These are phyloP conservation scores for Tulasnella sp. DNA, from an alignment of 768 basidiomycete genomes.

Conservation along the genomic window DNA sequence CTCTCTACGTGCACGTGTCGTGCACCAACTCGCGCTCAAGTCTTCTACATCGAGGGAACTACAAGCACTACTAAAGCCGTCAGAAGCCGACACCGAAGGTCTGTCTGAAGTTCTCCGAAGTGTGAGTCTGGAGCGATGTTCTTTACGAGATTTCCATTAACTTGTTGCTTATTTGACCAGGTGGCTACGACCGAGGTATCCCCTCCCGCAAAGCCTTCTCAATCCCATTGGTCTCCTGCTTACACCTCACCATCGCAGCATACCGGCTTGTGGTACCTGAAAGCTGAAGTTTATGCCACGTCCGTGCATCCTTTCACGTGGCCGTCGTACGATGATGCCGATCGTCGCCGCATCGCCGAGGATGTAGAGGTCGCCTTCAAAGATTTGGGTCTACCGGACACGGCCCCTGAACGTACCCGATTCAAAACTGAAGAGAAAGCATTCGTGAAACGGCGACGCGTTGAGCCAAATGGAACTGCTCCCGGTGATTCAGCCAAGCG, in stretches of 20 bases:
- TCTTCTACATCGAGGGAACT: slow-evolving; percentile 7
- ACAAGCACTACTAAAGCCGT: not conserved
- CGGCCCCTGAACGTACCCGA: slow-evolving; percentile 1
- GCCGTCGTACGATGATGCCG: slow-evolving; percentile 4
- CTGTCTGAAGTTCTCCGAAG: slow-evolving; percentile 11
- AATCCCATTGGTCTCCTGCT: not conserved
- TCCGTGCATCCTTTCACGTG: slow-evolving; percentile 14
- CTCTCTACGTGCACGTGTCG: slow-evolving; percentile 2
- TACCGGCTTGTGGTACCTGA: slow-evolving; percentile 6
- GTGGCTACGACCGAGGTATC: not conserved
- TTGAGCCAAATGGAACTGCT: not conserved
- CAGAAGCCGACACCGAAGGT: not conserved
- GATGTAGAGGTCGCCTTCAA: slow-evolving; percentile 5
- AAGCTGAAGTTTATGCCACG: not conserved
- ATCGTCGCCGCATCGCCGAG: slow-evolving; percentile 8
- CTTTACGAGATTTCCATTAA: no score
- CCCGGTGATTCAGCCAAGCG: not conserved
- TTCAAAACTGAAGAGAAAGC: not conserved
- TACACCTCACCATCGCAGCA: not conserved
- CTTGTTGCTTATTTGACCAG: not conserved
- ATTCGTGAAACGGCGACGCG: not conserved
- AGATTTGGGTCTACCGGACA: not conserved
- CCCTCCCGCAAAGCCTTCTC: not conserved
- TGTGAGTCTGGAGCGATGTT: no score
- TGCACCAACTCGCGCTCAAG: slow-evolving; percentile 9